phyloP scores from a whole-genome alignment of 208 protist genomes.

The Leishmania lainsoni region DNA sequence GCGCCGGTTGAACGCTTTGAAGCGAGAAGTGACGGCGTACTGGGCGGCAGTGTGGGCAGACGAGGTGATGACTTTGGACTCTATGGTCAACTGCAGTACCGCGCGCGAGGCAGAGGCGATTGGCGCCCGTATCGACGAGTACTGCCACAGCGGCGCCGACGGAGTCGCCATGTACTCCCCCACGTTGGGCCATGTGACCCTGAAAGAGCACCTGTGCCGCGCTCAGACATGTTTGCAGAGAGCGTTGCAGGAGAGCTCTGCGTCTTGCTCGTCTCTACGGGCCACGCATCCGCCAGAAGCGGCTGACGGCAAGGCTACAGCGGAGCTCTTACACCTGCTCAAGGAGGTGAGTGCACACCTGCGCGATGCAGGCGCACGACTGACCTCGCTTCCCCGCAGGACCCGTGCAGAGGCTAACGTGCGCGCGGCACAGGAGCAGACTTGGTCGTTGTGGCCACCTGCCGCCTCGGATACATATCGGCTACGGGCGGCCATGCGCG shows the following conservation, averaged over 20 bases:
- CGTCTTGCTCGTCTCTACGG: background rate
- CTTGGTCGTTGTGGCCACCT: constrained; percentile 29
- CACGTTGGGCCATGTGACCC: background rate
- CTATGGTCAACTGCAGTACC: background rate
- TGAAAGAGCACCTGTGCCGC: background rate
- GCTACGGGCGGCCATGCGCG: background rate
- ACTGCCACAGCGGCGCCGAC: background rate
- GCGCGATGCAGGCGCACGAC: background rate
- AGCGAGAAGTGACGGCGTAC: background rate
- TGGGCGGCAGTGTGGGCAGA: constrained; percentile 4
- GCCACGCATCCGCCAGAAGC: background rate
- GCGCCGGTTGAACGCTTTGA: background rate
- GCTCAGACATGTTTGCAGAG: background rate
- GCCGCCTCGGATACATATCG: constrained; percentile 10
- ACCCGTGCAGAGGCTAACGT: background rate
- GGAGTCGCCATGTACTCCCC: background rate
- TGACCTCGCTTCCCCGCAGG: background rate
- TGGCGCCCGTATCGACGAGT: background rate
- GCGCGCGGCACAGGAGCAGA: background rate
- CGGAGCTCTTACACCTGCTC: background rate
- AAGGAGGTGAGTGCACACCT: background rate
- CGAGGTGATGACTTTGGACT: background rate
- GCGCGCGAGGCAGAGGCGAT: background rate
- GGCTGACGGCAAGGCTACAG: background rate
- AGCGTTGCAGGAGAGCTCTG: background rate